phyloP scores from a whole-genome alignment of 2,329 filamentous ascomycete genomes.

The Botrytis pseudocinerea region DNA sequence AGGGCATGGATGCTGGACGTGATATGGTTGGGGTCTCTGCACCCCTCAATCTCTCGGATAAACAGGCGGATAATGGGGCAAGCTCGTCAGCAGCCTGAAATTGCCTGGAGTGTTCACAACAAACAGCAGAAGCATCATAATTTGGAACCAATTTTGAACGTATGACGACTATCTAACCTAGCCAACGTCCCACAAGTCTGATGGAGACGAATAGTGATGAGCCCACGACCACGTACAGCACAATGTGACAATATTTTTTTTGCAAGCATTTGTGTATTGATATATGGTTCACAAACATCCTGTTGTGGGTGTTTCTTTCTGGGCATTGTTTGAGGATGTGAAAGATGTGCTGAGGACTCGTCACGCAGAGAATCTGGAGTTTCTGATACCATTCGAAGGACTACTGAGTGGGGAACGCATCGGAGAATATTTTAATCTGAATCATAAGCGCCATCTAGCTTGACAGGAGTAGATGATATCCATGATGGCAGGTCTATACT shows the following conservation, averaged over 20 bases:
- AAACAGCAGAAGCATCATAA: conserved; percentile 14
- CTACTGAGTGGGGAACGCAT: conserved; percentile 15
- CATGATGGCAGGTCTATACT: conserved; percentile 11
- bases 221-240: conserved; percentile 5
- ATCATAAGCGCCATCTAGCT: conserved; percentile 20
- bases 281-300: conserved; percentile 22
- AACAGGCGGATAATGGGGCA: conserved; percentile 24
- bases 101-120: conserved; percentile 3
- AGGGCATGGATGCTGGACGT: conserved; percentile 23
- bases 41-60: conserved; percentile 27
- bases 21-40: conserved; percentile 22
- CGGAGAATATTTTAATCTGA: conserved; percentile 25
- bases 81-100: conserved; percentile 23
- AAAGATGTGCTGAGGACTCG: conserved; percentile 19
- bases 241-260: conserved; percentile 7
- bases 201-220: conserved; percentile 13
- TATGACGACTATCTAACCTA: conserved; percentile 21
- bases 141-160: neutral
- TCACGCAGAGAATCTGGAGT: conserved; percentile 12
- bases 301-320: conserved; percentile 16
- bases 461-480: neutral
- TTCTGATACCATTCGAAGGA: conserved; percentile 9
- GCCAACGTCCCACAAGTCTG: conserved; percentile 21
- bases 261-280: conserved; percentile 13
- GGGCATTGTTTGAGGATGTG: conserved; percentile 21